Percentiles rank a stretch among this genome's conserved stretches.
Evolutionary conservation across 495 filamentous ascomycete species (phyloP).

Genomic region (Aspergillus incahuasiensis): DNA sequence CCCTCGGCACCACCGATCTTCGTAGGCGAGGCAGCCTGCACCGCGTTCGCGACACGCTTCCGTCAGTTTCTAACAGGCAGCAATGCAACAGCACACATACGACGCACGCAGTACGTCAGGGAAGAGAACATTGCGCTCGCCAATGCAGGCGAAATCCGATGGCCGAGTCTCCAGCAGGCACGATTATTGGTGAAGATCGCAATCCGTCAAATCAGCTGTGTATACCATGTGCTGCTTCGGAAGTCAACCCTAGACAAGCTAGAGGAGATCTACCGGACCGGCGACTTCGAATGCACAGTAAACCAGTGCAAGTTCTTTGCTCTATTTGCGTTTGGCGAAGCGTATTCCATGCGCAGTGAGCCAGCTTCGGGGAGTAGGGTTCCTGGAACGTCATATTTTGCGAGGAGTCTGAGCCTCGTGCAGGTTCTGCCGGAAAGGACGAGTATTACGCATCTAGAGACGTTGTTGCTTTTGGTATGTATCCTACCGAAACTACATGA

Average conservation of each 20-base stretch:
- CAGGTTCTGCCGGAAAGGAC: slow-evolving; percentile 41
- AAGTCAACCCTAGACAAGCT: slow-evolving; percentile 41
- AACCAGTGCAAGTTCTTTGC: slow-evolving; percentile 45
- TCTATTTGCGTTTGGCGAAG: slow-evolving; percentile 42
- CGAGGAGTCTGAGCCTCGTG: slow-evolving; percentile 36
- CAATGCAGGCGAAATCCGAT: slow-evolving; percentile 29
- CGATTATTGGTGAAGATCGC: slow-evolving; percentile 39
- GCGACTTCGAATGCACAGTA: slow-evolving; percentile 28
- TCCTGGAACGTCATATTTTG: slow-evolving; percentile 43
- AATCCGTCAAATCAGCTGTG: slow-evolving; percentile 35
- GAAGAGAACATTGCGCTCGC: slow-evolving; percentile 34
- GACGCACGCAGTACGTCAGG: slow-evolving; percentile 38
- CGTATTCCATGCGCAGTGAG: slow-evolving; percentile 38
- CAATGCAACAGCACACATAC: slow-evolving; percentile 35
- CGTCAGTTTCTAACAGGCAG: slow-evolving; percentile 39
- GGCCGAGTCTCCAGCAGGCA: slow-evolving; percentile 40
- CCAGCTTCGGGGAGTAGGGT: slow-evolving; percentile 31
- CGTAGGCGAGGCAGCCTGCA: slow-evolving; percentile 43
- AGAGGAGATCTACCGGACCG: slow-evolving; percentile 39
- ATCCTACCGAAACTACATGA: background rate
- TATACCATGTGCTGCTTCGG: slow-evolving; percentile 41
- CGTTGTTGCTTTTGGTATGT: slow-evolving; percentile 35
- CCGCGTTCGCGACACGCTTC: slow-evolving; percentile 44
- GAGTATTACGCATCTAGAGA: slow-evolving; percentile 41
- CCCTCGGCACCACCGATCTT: slow-evolving; percentile 42